Percentiles rank a stretch among this genome's conserved stretches.
Evolutionary conservation across 495 filamentous ascomycete genomes (phyloP).

Genomic region (Bryoglossum gracile): DNA sequence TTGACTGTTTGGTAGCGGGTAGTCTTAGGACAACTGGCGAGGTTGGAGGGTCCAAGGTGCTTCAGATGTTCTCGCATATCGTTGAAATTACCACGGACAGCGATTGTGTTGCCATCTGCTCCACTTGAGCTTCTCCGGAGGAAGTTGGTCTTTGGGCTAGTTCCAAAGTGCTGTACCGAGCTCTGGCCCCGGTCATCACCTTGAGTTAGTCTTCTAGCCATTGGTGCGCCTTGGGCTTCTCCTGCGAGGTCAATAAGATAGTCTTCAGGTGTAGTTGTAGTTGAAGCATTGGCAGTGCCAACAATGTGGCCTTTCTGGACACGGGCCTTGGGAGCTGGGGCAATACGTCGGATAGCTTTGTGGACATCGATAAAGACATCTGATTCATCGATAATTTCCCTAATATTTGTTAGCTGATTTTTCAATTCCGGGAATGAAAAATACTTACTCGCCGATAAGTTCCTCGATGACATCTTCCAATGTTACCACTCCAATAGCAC

Average conservation of each 20-base stretch:
- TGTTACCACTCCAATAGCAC: conserved; percentile 87
- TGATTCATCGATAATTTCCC: conserved; percentile 71
- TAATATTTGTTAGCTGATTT: conserved; percentile 26
- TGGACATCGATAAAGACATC: conserved; percentile 94
- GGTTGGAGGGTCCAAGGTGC: conserved; percentile 87
- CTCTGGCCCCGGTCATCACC: conserved; percentile 8
- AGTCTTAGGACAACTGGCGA: conserved; percentile 70
- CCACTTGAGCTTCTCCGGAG: conserved; percentile 49
- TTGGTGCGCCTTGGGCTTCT: conserved; percentile 5
- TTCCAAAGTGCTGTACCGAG: conserved; percentile 10
- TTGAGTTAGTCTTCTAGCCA: conserved; percentile 1
- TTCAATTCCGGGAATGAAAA: not conserved
- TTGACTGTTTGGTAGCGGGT: conserved; percentile 88
- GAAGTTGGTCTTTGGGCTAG: conserved; percentile 37
- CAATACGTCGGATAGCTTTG: conserved; percentile 78
- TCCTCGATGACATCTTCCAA: conserved; percentile 98
- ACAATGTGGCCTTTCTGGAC: conserved; percentile 21
- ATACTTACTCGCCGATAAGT: conserved; percentile 86
- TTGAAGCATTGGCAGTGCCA: conserved; percentile 5
- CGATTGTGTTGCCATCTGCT: conserved; percentile 36
- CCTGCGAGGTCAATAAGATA: conserved; percentile 34
- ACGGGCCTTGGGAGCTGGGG: conserved; percentile 26
- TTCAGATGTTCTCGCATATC: conserved; percentile 80
- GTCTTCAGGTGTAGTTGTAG: conserved; percentile 9
- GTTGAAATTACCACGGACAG: conserved; percentile 43